These are phyloP conservation scores for Inonotus obliquus DNA, from an alignment of 1,284 basidiomycete genomes.

Conservation along the genomic window DNA sequence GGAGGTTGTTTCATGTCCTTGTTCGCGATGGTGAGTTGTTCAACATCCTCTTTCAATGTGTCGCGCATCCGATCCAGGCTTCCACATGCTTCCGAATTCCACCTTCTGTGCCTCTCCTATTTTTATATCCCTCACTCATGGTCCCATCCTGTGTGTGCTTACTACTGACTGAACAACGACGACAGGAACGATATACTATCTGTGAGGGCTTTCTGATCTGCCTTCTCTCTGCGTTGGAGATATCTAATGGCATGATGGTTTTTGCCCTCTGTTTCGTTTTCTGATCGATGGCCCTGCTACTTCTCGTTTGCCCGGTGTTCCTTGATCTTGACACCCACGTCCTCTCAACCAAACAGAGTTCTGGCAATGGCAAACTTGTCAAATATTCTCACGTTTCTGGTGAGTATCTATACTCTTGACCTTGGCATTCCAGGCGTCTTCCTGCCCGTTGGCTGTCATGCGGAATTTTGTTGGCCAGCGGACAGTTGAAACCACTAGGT, in stretches of 20 bases:
- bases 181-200: constrained; percentile 16
- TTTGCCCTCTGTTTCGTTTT: background rate
- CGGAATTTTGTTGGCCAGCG: background rate
- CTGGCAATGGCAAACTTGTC: constrained; percentile 13
- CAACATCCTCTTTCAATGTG: background rate
- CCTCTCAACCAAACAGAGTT: background rate
- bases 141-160: background rate
- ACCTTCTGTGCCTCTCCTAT: background rate
- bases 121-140: too few species aligned
- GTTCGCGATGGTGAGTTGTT: constrained; percentile 14
- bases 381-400: constrained; percentile 14
- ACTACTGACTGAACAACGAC: background rate
- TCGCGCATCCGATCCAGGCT: too few species aligned
- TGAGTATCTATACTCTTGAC: background rate
- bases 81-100: background rate
- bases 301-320: background rate
- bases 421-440: background rate
- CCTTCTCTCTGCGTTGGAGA: background rate
- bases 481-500: background rate
- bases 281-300: background rate
- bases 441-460: background rate
- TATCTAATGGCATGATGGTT: background rate
- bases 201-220: constrained; percentile 6
- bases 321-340: background rate
- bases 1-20: constrained; percentile 12